Conservation (phyloP, 768 basidiomycete species). For the Cytidiella melzeri region DNA sequence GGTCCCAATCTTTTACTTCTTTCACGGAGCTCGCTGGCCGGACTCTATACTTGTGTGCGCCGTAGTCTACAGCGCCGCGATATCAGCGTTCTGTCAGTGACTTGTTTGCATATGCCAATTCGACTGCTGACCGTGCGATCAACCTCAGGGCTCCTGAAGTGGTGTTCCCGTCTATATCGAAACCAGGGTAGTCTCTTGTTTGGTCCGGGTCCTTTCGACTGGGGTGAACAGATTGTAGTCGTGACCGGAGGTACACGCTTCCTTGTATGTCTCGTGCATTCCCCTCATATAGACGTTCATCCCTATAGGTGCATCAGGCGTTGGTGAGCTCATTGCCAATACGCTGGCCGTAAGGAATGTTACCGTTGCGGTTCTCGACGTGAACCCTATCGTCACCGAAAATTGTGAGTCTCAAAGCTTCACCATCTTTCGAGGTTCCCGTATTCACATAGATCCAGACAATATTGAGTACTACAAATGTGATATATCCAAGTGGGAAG, state of each 20-base stretch:
- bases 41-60: conserved; percentile 49
- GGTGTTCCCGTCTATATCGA: conserved; percentile 67
- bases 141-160: conserved; percentile 57
- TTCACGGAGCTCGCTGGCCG: conserved; percentile 52
- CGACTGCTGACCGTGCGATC: background rate
- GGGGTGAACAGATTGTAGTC: conserved; percentile 86
- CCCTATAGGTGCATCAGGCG: conserved; percentile 70
- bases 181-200: conserved; percentile 67
- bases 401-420: conserved; percentile 61
- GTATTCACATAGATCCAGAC: too few species aligned
- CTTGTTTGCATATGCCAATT: background rate
- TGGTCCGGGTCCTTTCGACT: conserved; percentile 58
- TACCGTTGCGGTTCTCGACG: conserved; percentile 79
- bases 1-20: conserved; percentile 71
- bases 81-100: conserved; percentile 65
- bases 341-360: conserved; percentile 81
- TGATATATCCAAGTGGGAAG: conserved; percentile 85
- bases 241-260: conserved; percentile 78
- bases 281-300: conserved; percentile 1
- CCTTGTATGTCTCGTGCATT: background rate
- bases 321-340: conserved; percentile 84
- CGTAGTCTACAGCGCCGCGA: conserved; percentile 46
- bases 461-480: conserved; percentile 85
- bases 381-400: conserved; percentile 70
- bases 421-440: background rate